These are phyloP conservation scores for Boletus rubroflammeus DNA, from an alignment of 768 basidiomycete species.

Conservation along the genomic window DNA sequence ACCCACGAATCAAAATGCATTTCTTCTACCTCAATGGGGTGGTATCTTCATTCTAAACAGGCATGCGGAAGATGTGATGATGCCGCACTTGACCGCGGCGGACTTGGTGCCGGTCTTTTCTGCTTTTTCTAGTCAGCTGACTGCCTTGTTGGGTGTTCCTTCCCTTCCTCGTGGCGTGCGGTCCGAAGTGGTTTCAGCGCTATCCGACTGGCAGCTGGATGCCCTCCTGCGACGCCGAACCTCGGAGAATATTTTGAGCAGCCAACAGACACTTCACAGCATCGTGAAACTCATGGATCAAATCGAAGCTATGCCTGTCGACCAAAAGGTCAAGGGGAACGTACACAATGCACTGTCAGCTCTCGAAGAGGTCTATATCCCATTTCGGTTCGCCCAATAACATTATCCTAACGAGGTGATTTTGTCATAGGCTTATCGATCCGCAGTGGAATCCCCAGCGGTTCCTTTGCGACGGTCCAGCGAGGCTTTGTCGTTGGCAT, in stretches of 20 bases:
- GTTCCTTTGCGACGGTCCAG: slow-evolving; percentile 56
- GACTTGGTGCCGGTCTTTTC: slow-evolving; percentile 54
- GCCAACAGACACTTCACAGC: slow-evolving; percentile 73
- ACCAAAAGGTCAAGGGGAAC: slow-evolving; percentile 67
- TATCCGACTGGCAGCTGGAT: slow-evolving; percentile 80
- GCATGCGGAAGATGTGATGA: slow-evolving; percentile 24
- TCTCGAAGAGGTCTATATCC: slow-evolving; percentile 61
- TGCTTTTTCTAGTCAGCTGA: slow-evolving; percentile 68
- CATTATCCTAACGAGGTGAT: slow-evolving; percentile 7
- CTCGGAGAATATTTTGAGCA: slow-evolving; percentile 62
- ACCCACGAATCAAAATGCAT: slow-evolving; percentile 55
- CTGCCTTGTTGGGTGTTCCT: slow-evolving; percentile 79
- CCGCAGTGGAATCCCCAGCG: slow-evolving; percentile 17
- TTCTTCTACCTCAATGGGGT: slow-evolving; percentile 93
- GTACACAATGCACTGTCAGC: slow-evolving; percentile 66
- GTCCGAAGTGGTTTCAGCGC: slow-evolving; percentile 21
- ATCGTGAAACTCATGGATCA: slow-evolving; percentile 82
- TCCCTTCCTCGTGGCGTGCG: slow-evolving; percentile 48
- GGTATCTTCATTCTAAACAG: slow-evolving; percentile 79
- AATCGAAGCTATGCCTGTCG: slow-evolving; percentile 92
- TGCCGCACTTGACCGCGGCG: slow-evolving; percentile 31
- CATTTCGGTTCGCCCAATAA: neutral
- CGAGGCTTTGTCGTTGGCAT: slow-evolving; percentile 61
- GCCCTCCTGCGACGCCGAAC: slow-evolving; percentile 68
- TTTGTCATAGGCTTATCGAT: slow-evolving; percentile 23